Evolutionary conservation across 2,329 filamentous ascomycete genomes (phyloP).

Genomic region (Pezizomycotina sp.): DNA sequence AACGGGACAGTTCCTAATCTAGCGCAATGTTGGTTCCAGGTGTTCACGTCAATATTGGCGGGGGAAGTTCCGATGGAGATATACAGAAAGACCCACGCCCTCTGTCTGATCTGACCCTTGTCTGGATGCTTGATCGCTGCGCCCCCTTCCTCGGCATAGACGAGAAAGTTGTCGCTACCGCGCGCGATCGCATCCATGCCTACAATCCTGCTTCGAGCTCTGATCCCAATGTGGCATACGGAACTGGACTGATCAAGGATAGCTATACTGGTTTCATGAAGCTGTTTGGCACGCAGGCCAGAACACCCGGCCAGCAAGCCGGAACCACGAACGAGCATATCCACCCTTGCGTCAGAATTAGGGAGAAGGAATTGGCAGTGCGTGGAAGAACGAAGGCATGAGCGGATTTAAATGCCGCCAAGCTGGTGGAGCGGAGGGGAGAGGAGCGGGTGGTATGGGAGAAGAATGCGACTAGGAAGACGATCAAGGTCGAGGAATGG

Average conservation of each 20-base stretch:
- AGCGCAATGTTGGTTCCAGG: slow-evolving; percentile 12
- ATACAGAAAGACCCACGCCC: too few species aligned
- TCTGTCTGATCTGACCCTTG: slow-evolving; percentile 35
- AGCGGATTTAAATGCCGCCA: too few species aligned
- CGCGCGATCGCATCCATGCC: not conserved
- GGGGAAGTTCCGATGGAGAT: slow-evolving; percentile 35
- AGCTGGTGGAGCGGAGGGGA: too few species aligned
- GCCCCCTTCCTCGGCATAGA: slow-evolving; percentile 24
- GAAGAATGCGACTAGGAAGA: too few species aligned
- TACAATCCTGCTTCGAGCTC: slow-evolving; percentile 1
- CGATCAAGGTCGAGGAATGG: too few species aligned
- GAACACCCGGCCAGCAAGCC: too few species aligned
- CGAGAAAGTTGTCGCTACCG: not conserved
- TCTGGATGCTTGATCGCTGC: slow-evolving; percentile 37
- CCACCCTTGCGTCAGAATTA: slow-evolving; percentile 6
- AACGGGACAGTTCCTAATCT: slow-evolving; percentile 10
- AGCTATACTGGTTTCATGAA: slow-evolving; percentile 33
- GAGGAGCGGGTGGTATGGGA: too few species aligned
- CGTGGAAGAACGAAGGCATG: too few species aligned
- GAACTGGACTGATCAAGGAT: not conserved
- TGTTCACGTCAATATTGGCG: slow-evolving; percentile 34
- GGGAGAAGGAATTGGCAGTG: too few species aligned
- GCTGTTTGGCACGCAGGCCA: too few species aligned
- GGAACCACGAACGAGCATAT: slow-evolving; percentile 11
- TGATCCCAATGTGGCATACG: slow-evolving; percentile 3